A percentile compares a stretch with the other conserved stretches of the same genome.
Evolutionary conservation across 2,329 filamentous ascomycete species (phyloP).

Genomic region (Thelonectria discophora): DNA sequence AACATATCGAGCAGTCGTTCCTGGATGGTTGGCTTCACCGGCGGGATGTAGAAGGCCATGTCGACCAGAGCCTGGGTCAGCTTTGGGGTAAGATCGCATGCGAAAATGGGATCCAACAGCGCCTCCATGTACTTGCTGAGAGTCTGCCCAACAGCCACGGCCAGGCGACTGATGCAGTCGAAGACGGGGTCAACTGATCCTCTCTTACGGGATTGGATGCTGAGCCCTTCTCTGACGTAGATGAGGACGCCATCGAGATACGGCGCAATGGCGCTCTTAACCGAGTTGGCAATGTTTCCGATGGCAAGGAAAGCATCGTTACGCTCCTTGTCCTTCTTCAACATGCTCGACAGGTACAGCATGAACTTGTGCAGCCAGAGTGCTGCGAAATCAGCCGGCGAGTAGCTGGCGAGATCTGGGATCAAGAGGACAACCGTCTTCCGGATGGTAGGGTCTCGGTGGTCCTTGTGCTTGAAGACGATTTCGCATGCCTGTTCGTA

Average conservation of each 20-base stretch:
- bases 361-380: conserved; percentile 95
- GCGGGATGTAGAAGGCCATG: conserved; percentile 98
- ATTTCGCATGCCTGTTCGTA: conserved; percentile 94
- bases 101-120: conserved; percentile 93
- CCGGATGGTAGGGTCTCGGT: conserved; percentile 86
- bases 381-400: conserved; percentile 87
- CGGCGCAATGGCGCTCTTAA: conserved; percentile 92
- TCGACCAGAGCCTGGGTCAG: conserved; percentile 95
- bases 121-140: conserved; percentile 99
- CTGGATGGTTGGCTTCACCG: conserved; percentile 91
- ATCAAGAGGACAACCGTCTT: conserved; percentile 92
- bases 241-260: conserved; percentile 95
- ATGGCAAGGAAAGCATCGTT: conserved; percentile 96
- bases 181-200: conserved; percentile 83
- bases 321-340: conserved; percentile 93
- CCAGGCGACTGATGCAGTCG: conserved; percentile 96
- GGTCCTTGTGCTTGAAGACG: conserved; percentile 90
- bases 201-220: conserved; percentile 75
- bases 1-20: conserved; percentile 94
- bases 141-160: conserved; percentile 93
- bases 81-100: conserved; percentile 91
- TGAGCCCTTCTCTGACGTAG: conserved; percentile 90
- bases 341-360: conserved; percentile 91
- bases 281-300: conserved; percentile 94
- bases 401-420: conserved; percentile 90